A percentile compares a stretch with the other conserved stretches of the same genome.
Evolutionary conservation across 2,329 filamentous ascomycete species (phyloP).

Genomic region (Exserohilum turcica): DNA sequence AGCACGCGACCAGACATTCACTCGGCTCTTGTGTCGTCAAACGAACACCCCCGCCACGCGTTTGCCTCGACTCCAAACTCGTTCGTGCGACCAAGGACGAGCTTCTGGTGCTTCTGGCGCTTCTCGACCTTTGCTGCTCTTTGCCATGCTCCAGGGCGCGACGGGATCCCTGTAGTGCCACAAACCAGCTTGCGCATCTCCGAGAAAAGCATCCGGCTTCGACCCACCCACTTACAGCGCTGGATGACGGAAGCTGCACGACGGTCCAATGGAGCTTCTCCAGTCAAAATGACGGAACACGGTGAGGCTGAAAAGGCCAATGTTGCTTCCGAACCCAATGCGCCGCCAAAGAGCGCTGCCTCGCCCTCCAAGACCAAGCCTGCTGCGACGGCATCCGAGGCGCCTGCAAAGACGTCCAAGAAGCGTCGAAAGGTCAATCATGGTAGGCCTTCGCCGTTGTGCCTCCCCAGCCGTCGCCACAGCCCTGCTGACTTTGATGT

Average conservation of each 20-base stretch:
- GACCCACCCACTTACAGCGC: constrained; percentile 35
- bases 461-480: constrained; percentile 26
- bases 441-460: constrained; percentile 45
- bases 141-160: constrained; percentile 27
- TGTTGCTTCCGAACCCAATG: constrained; percentile 30
- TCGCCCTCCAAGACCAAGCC: constrained; percentile 38
- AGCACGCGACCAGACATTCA: constrained; percentile 39
- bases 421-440: constrained; percentile 62
- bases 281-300: constrained; percentile 41
- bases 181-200: constrained; percentile 29
- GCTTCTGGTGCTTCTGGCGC: constrained; percentile 19
- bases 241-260: constrained; percentile 48
- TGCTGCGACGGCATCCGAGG: constrained; percentile 36
- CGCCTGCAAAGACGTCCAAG: constrained; percentile 47
- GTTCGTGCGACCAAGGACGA: constrained; percentile 38
- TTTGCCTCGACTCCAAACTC: constrained; percentile 18
- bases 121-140: constrained; percentile 24
- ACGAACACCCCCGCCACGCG: constrained; percentile 27
- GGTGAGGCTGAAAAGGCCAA: constrained; percentile 38
- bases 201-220: constrained; percentile 37
- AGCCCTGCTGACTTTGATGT: constrained; percentile 35
- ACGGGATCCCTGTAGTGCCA: constrained; percentile 31
- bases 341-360: constrained; percentile 34
- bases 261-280: constrained; percentile 45
- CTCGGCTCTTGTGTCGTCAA: constrained; percentile 30